A percentile compares a stretch with the other conserved stretches of the same genome.
These are phyloP conservation scores for Trichoderma citrinoviride DNA, from an alignment of 2,329 filamentous ascomycete genomes.

Conservation along the genomic window DNA sequence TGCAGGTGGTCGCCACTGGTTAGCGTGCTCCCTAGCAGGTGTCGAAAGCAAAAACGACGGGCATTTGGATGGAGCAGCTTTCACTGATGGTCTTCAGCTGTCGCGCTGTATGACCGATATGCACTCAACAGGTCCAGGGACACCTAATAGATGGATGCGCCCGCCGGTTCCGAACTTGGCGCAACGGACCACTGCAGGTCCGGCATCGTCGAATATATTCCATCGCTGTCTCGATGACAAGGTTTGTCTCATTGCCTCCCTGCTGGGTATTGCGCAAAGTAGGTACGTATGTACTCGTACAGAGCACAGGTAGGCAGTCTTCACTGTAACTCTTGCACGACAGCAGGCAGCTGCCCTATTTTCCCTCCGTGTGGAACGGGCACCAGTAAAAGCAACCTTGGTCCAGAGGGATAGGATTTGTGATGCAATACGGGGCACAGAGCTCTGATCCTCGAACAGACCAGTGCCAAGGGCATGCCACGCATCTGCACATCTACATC, in stretches of 20 bases:
- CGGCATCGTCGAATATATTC: background rate
- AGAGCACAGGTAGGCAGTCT: background rate
- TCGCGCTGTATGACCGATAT: background rate
- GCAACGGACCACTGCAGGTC: conserved; percentile 9
- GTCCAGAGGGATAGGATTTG: background rate
- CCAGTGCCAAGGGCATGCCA: background rate
- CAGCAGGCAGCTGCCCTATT: conserved; percentile 7
- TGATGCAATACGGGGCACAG: conserved; percentile 6
- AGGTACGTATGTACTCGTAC: background rate
- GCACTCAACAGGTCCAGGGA: conserved; percentile 1
- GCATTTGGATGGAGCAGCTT: conserved; percentile 5
- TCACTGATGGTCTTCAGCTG: conserved; percentile 20
- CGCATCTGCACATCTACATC: background rate
- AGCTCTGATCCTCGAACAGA: background rate
- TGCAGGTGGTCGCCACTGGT: conserved; percentile 16
- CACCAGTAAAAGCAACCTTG: background rate
- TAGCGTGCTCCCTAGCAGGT: conserved; percentile 9
- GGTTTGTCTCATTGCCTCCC: background rate
- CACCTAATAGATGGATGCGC: background rate
- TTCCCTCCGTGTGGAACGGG: conserved; percentile 5
- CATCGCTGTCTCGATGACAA: background rate
- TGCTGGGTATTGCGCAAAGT: background rate
- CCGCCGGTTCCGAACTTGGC: conserved; percentile 21
- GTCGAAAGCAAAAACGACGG: conserved; percentile 9
- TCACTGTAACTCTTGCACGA: conserved; percentile 1